These are phyloP conservation scores for Zygoascus bituminiphila DNA, from an alignment of 805 yeast species.

Conservation along the genomic window DNA sequence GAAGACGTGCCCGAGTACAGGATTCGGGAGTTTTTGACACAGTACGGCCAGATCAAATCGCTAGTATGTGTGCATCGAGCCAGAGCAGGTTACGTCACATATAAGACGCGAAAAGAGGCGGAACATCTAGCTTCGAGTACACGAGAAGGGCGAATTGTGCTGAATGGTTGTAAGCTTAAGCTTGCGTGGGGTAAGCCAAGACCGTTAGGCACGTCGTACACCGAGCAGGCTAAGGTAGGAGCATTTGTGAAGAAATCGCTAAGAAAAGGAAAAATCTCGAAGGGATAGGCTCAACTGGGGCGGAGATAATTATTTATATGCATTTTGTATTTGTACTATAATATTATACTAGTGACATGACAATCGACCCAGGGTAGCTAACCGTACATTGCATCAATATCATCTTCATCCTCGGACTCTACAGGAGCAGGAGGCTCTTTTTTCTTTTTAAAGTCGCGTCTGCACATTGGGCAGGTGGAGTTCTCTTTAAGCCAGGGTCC, in stretches of 20 bases:
- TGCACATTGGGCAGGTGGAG: conserved; percentile 70
- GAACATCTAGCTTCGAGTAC: conserved; percentile 30
- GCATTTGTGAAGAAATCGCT: conserved; percentile 17
- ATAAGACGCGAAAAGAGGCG: conserved; percentile 42
- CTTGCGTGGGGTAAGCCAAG: conserved; percentile 27
- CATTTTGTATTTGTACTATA: neutral
- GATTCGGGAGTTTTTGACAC: conserved; percentile 35
- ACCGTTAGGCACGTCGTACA: conserved; percentile 18
- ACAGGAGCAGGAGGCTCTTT: conserved; percentile 33
- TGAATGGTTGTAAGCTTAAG: conserved; percentile 24
- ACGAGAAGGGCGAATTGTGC: conserved; percentile 18
- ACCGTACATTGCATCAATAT: conserved; percentile 31
- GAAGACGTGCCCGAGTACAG: conserved; percentile 57
- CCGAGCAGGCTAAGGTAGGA: conserved; percentile 20
- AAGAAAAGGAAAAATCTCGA: neutral
- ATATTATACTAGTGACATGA: too few relatives aligned
- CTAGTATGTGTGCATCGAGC: conserved; percentile 49
- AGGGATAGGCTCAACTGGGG: neutral
- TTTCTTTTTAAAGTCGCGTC: conserved; percentile 58
- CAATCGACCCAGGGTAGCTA: too few relatives aligned
- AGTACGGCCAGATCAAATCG: conserved; percentile 41
- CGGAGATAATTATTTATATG: neutral
- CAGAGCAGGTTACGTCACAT: conserved; percentile 57
- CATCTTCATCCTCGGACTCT: conserved; percentile 42
- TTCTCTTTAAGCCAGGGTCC: conserved; percentile 73